Base-by-base conservation (phyloP, 2,329 filamentous ascomycete species). In the Ilyonectria robusta region DNA sequence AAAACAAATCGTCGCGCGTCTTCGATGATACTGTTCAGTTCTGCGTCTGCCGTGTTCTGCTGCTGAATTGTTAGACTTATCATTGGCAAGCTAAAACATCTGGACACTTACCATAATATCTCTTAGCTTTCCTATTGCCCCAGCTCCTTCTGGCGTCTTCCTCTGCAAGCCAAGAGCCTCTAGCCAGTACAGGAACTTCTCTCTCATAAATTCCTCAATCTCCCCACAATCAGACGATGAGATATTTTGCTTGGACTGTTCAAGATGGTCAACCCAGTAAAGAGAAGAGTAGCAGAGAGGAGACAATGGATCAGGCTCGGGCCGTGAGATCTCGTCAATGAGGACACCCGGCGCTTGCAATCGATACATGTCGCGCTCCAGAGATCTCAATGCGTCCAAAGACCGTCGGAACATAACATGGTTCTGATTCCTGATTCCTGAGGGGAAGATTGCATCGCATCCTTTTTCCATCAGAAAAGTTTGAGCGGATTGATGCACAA, bases 401-500 rank as follows among this genome's bases (percentile, higher is more conserved):
- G 81, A 85, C 19, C 69, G 74, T 6, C 63, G 73, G 56, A 82
- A 79, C 2, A 85, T 77, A 0, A 15, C 3, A 15, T 74, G 55
- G 58, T 85, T 80, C 9, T 72, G 61, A 2, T 71, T 31, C n/a
- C 53, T 50, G 4, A 59, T 47, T 1, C 81, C 77, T 21, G 19
- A 56, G 15, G 78, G 77, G 35, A 83, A 81, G 1, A 84, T 71
- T 10, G 65, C 44, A 8, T 57, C n/a, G 2, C 47, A 53, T 55
- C 68, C 70, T 9, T 74, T 61, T 19, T 71, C 35, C 82, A 48
- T 40, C 1, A 86, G 62, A 63, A 76, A 83, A 17, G 84, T 82
- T 65, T 83, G 83, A 1, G 81, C 83, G 2, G 82, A 84, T 62
- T 83, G 79, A 65, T 85, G 82, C 1, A 85, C 76, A 66, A 83